Conservation (phyloP, 129 eudicot genomes). For the Apium graveolens region DNA sequence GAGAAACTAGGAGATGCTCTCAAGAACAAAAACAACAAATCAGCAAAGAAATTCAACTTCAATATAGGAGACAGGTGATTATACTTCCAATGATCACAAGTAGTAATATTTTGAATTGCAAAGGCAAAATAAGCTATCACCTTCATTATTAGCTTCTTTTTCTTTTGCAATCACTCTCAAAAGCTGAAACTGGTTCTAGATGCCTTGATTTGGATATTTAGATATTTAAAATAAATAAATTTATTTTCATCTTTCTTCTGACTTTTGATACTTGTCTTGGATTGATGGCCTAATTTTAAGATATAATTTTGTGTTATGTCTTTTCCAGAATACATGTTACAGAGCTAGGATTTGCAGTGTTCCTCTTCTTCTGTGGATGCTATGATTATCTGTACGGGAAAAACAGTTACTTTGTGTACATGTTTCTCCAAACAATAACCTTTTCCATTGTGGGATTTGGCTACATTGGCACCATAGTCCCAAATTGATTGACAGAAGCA, state of each 20-base stretch:
- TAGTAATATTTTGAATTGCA: not conserved
- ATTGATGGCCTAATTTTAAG: not conserved
- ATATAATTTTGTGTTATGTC: not conserved
- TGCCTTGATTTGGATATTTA: not conserved
- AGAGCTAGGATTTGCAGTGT: conserved; percentile 72
- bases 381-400: conserved; percentile 69
- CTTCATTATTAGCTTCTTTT: too few relatives aligned
- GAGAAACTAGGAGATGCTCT: conserved; percentile 93
- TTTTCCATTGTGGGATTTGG: conserved; percentile 82
- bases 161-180: not conserved
- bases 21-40: conserved; percentile 56
- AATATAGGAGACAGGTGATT: conserved; percentile 76
- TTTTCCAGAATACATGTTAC: conserved; percentile 47
- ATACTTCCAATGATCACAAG: not conserved
- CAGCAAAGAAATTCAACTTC: conserved; percentile 35
- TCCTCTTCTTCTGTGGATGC: conserved; percentile 74
- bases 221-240: not conserved
- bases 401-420: conserved; percentile 60
- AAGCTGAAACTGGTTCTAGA: not conserved
- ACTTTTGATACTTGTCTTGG: not conserved
- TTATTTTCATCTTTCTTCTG: not conserved
- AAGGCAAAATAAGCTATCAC: not conserved
- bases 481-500: conserved; percentile 25
- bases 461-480: conserved; percentile 77
- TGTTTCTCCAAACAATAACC: conserved; percentile 82